Base-by-base conservation (phyloP, 2,329 filamentous ascomycete species). In the Verticillium nonalfalfae region DNA sequence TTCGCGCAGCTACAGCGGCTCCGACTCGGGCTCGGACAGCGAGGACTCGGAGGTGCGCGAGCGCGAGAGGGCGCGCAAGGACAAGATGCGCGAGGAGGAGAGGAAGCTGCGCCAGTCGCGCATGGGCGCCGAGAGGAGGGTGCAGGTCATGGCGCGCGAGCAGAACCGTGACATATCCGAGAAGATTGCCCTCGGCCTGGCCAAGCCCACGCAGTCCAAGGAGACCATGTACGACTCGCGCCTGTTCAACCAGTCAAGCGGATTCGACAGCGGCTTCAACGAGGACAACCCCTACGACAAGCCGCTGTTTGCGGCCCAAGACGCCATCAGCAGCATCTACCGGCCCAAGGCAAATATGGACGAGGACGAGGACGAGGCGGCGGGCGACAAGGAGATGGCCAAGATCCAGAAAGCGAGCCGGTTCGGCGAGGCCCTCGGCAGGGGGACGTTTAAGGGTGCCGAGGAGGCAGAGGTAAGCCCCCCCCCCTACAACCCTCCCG, bases 201-300 rank as follows among this genome's bases (percentile, higher is more conserved):
- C 95, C 6, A 99, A 98, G 75, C 95, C 95, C 2, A 97, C 95
- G 4, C 90, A 95, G 72, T 90, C 88, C 59, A 89, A 89, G 60
- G 95, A 99, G 74, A 88, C 90, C 31, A 98, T 99, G 95, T 99
- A 96, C 78, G 95, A 99, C 77, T 96, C 93, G 2, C 84, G 95
- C 50, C 78, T 99, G 35, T 99, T 99, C 78, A 97, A 98, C 76
- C 92, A 96, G 76, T 90, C 88, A 6, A 93, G 90, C 68, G 95
- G 95, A 0, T 96, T 99, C 72, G 89, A 93, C 68, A 85, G 88
- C 59, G 95, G 94, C 0, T 93, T 97, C 82, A 99, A 99, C 74
- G 95, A 99, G 75, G 95, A 99, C 74, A 95, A 99, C 71, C 87
- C 89, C 0, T 99, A 98, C 78, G 95, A 98, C 75, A 98, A 98